Evolutionary conservation across 2,329 filamentous ascomycete genomes (phyloP), one percentile per base, ranked within the genome.

Genomic region (Verruconis gallopava): DNA sequence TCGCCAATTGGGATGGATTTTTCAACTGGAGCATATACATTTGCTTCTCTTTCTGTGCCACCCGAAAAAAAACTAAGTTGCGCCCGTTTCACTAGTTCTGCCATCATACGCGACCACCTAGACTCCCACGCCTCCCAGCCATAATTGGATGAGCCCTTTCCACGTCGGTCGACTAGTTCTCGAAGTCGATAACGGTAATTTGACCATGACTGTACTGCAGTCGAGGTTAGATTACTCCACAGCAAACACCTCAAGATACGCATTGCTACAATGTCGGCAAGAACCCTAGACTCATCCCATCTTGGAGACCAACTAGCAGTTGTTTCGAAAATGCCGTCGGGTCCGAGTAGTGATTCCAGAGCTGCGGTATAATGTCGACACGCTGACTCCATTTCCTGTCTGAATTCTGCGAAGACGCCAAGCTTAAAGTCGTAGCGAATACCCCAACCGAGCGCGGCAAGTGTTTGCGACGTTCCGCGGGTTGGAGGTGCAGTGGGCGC

Each of bases 121-220:
- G 84, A 78, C 62, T 94, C 82, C 88, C 89, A 98, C 2, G 89
- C 88, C 53, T 85, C 75, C 84, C 88, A 96, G 4, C 85, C 85
- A 57, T 96, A 96, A 49, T 85, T 93, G 21, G 77, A 75, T 2
- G 84, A 86, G 1, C 89, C 89, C 51, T 84, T 84, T 3, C 86
- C 88, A 50, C 81, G 77, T 14, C 83, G 73, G 54, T 94, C 85
- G 13, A 95, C 68, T 40, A 95, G 74, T 51, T 85, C 81, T 43
- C 71, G 72, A 48, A 89, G 77, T 43, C 80, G 75, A 43, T 78
- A 72, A 46, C 79, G 76, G 58, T 96, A 93, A 28, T 67, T 68
- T 44, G 79, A 70, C 89, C 89, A 96, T 43, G 79, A 75, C 43
- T 83, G 76, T 4, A 84, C 81, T 3, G 88, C 88, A 33, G 78